These are phyloP conservation scores for Phytopythium cucurbitacearum DNA, from an alignment of 352 stramenopile species.

Conservation along the genomic window DNA sequence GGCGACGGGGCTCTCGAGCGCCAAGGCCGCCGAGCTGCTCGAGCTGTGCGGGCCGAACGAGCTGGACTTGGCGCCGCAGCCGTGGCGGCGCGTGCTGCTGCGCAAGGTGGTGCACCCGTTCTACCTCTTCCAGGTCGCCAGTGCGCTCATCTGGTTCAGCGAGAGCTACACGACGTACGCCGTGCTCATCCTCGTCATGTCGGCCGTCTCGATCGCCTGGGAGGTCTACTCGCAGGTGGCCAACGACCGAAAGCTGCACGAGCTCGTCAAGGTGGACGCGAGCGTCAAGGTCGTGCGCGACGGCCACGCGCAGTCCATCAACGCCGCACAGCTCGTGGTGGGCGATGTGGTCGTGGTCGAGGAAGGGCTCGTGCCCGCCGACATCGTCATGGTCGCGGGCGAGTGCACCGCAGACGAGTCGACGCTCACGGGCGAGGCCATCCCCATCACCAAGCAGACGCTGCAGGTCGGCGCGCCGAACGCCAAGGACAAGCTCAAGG, in stretches of 20 bases:
- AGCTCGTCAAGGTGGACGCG: conserved; percentile 48
- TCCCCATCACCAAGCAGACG: conserved; percentile 69
- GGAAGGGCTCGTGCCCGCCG: conserved; percentile 53
- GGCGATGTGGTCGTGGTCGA: conserved; percentile 69
- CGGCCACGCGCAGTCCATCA: conserved; percentile 32
- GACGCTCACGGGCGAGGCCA: conserved; percentile 76
- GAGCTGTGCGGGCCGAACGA: conserved; percentile 55
- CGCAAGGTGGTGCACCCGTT: conserved; percentile 75
- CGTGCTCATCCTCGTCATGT: conserved; percentile 55
- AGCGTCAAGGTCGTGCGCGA: conserved; percentile 62
- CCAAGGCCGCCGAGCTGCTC: conserved; percentile 26
- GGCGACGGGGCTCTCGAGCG: conserved; percentile 17
- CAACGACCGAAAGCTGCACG: conserved; percentile 59
- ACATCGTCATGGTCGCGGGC: conserved; percentile 56
- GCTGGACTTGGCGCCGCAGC: conserved; percentile 42
- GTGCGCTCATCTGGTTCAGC: conserved; percentile 61
- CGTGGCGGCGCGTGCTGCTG: conserved; percentile 45
- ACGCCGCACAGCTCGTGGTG: conserved; percentile 46
- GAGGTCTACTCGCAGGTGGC: conserved; percentile 62
- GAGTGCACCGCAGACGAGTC: conserved; percentile 73
- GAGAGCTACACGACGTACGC: conserved; percentile 69
- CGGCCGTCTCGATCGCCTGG: conserved; percentile 62
- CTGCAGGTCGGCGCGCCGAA: conserved; percentile 21
- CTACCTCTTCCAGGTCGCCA: conserved; percentile 75
- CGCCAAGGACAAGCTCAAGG: conserved; percentile 35